Evolutionary conservation across 768 basidiomycete genomes (phyloP).

Genomic region (Mycena olivaceomarginata): DNA sequence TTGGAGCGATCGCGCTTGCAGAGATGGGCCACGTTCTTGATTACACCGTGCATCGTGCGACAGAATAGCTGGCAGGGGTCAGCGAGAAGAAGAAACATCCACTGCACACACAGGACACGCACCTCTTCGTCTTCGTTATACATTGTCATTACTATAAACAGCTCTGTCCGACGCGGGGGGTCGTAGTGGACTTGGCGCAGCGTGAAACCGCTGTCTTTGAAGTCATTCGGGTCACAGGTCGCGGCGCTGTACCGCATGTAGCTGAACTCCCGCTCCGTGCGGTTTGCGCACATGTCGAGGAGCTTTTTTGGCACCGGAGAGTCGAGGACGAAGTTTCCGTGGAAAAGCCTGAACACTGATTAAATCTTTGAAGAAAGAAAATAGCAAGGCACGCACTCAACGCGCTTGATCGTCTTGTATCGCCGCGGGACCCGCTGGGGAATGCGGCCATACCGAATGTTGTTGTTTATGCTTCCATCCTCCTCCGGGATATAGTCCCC

Average conservation of each 20-base stretch:
- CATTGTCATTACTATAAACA: slow-evolving; percentile 99
- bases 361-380: neutral
- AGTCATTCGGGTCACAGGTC: slow-evolving; percentile 97
- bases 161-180: slow-evolving; percentile 91
- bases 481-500: slow-evolving; percentile 64
- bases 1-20: slow-evolving; percentile 91
- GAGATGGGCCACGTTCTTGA: slow-evolving; percentile 94
- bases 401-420: slow-evolving; percentile 95
- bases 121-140: slow-evolving; percentile 79
- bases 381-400: slow-evolving; percentile 75
- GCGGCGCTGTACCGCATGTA: slow-evolving; percentile 98
- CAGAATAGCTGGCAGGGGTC: slow-evolving; percentile 77
- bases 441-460: slow-evolving; percentile 92
- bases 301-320: slow-evolving; percentile 94
- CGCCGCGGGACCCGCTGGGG: slow-evolving; percentile 93
- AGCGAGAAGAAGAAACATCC: slow-evolving; percentile 21
- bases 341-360: slow-evolving; percentile 75
- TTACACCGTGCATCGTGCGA: slow-evolving; percentile 96
- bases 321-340: slow-evolving; percentile 96
- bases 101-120: slow-evolving; percentile 53
- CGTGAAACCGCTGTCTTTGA: slow-evolving; percentile 87
- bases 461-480: slow-evolving; percentile 60
- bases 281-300: slow-evolving; percentile 85
- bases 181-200: slow-evolving; percentile 95
- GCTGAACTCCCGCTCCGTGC: slow-evolving; percentile 92